Evolutionary conservation across 2,329 filamentous ascomycete genomes (phyloP).

Genomic region (Rhynchosporium secalis): DNA sequence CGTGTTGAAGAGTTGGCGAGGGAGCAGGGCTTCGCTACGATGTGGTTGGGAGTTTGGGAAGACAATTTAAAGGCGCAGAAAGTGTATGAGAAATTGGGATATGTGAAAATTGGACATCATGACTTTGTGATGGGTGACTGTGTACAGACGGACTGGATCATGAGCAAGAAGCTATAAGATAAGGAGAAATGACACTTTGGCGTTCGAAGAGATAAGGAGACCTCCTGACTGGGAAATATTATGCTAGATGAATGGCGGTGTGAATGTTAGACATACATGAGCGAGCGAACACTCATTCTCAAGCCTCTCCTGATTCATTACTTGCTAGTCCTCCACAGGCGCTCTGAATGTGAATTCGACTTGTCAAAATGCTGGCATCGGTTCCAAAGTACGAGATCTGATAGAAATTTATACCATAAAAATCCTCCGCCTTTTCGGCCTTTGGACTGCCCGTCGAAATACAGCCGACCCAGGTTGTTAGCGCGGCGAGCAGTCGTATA

Average conservation of each 20-base stretch:
- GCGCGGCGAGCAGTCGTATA: neutral
- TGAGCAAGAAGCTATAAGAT: conserved; percentile 42
- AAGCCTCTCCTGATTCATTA: neutral
- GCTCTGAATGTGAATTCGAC: neutral
- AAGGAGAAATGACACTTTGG: neutral
- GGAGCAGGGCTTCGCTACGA: conserved; percentile 41
- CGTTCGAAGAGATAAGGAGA: neutral
- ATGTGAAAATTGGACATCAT: conserved; percentile 43
- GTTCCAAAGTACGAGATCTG: neutral
- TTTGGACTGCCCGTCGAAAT: neutral
- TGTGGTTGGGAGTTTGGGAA: conserved; percentile 52
- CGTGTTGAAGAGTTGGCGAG: conserved; percentile 41
- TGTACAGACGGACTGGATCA: conserved; percentile 47
- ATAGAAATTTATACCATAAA: neutral
- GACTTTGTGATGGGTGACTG: conserved; percentile 46
- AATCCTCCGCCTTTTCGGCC: neutral
- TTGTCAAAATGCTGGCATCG: neutral
- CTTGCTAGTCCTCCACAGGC: too few relatives aligned
- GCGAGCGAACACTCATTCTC: neutral
- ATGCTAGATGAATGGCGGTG: neutral
- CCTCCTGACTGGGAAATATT: neutral
- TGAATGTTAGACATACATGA: neutral
- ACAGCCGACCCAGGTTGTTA: neutral
- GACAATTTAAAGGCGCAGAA: conserved; percentile 44
- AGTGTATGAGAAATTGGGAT: conserved; percentile 47